These are phyloP conservation scores for Rhizopus arrhizus DNA, from an alignment of 371 early-diverging fungal species.

Conservation along the genomic window DNA sequence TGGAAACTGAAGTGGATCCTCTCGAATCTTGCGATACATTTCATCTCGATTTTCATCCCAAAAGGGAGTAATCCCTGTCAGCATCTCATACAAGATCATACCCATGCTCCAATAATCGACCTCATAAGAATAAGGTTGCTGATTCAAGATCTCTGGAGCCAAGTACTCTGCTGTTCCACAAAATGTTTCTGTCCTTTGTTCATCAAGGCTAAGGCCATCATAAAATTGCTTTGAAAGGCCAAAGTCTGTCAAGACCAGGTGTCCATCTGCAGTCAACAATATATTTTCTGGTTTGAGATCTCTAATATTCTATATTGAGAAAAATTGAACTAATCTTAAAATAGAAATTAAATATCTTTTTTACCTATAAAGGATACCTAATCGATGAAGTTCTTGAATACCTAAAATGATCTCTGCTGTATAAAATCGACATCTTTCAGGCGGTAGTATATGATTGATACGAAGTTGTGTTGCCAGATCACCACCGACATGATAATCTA, in stretches of 20 bases:
- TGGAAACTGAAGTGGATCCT: slow-evolving; percentile 74
- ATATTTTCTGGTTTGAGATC: slow-evolving; percentile 92
- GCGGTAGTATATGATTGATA: slow-evolving; percentile 36
- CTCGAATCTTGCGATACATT: slow-evolving; percentile 79
- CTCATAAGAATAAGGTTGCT: slow-evolving; percentile 79
- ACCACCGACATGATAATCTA: slow-evolving; percentile 92
- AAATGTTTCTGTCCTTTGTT: slow-evolving; percentile 79
- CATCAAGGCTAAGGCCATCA: slow-evolving; percentile 27
- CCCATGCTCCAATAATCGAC: slow-evolving; percentile 98
- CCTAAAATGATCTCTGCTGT: slow-evolving; percentile 89
- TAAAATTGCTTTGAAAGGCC: slow-evolving; percentile 76
- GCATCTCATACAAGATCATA: slow-evolving; percentile 85
- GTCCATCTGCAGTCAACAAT: slow-evolving; percentile 76
- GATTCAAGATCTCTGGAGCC: slow-evolving; percentile 87
- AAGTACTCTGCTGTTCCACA: slow-evolving; percentile 94
- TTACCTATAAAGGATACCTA: slow-evolving; percentile 85
- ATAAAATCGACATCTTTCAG: slow-evolving; percentile 63
- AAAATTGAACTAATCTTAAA: background rate
- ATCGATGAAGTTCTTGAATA: slow-evolving; percentile 82
- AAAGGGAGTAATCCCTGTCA: slow-evolving; percentile 76
- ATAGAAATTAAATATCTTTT: background rate
- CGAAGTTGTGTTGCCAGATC: slow-evolving; percentile 64
- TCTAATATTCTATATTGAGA: slow-evolving; percentile 13
- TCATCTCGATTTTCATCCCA: slow-evolving; percentile 73
- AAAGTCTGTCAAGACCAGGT: slow-evolving; percentile 89